A percentile compares a stretch with the other conserved stretches of the same genome.
Evolutionary conservation across 2,329 filamentous ascomycete species (phyloP).

Genomic region (Xylariales sp.): DNA sequence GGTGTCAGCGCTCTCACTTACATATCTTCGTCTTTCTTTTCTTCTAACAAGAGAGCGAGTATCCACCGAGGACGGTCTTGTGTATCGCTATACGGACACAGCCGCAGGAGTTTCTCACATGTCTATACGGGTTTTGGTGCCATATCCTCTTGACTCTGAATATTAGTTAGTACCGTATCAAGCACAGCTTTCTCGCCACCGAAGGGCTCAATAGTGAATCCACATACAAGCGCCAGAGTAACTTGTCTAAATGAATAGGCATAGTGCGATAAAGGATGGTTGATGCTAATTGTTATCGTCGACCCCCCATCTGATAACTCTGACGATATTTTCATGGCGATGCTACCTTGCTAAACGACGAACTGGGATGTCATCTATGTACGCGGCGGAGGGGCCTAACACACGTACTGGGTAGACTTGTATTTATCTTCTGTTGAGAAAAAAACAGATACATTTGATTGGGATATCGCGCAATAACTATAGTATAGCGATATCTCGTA

Average conservation of each 20-base stretch:
- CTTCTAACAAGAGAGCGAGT: not conserved
- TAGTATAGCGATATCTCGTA: not conserved
- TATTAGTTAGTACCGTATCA: not conserved
- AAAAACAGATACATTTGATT: not conserved
- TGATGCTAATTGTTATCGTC: conserved; percentile 3
- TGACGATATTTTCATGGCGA: conserved; percentile 2
- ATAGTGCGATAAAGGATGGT: not conserved
- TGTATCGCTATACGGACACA: not conserved
- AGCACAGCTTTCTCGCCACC: not conserved
- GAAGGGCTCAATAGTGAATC: not conserved
- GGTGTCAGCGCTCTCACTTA: not conserved
- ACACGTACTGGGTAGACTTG: not conserved
- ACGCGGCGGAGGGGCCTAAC: not conserved
- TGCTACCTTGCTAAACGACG: not conserved
- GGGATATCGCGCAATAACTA: not conserved
- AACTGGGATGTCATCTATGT: not conserved
- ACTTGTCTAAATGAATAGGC: conserved; percentile 3
- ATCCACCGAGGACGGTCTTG: not conserved
- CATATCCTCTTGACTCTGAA: not conserved
- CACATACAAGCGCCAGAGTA: not conserved
- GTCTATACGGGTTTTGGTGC: not conserved
- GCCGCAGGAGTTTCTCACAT: not conserved
- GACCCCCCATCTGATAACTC: not conserved
- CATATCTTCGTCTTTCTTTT: not conserved
- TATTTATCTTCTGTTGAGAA: not conserved